These are phyloP conservation scores for Penstemon eatonii DNA, from an alignment of 257 asterid species.

Conservation along the genomic window DNA sequence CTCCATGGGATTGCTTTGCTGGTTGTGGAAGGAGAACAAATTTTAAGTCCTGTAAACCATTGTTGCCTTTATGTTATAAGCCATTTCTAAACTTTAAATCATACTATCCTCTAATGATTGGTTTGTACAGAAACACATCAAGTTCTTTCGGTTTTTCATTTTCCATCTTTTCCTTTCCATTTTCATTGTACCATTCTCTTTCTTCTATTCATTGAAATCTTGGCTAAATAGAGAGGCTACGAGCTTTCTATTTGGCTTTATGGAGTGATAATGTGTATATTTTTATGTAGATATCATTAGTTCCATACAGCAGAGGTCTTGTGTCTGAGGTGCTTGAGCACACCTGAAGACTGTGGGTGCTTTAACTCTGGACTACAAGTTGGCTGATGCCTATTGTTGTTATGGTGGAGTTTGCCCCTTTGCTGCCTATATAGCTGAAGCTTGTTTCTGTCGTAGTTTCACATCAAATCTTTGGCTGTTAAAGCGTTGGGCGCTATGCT, in stretches of 20 bases:
- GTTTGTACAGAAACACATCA: not conserved
- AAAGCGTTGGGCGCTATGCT: not conserved
- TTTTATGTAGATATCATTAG: not conserved
- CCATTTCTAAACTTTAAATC: no score
- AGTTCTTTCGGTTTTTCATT: not conserved
- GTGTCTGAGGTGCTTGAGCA: constrained; percentile 3
- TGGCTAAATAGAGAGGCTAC: not conserved
- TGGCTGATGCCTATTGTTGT: not conserved
- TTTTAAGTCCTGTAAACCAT: not conserved
- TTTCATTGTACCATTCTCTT: not conserved
- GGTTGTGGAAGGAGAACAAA: not conserved
- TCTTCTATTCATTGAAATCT: not conserved
- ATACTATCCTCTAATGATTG: not conserved
- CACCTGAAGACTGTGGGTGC: not conserved
- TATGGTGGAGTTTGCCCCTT: not conserved
- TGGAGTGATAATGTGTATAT: not conserved
- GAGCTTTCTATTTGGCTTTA: constrained; percentile 1
- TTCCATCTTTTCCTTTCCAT: not conserved
- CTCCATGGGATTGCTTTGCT: not conserved
- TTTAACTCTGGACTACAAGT: not conserved
- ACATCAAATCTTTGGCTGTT: constrained; percentile 5
- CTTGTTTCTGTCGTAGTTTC: not conserved
- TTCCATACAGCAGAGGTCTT: not conserved
- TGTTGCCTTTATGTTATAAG: no score
- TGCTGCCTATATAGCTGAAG: not conserved